phyloP scores from a whole-genome alignment of 371 early-diverging fungal genomes.

The Zopfochytrium polystomum region DNA sequence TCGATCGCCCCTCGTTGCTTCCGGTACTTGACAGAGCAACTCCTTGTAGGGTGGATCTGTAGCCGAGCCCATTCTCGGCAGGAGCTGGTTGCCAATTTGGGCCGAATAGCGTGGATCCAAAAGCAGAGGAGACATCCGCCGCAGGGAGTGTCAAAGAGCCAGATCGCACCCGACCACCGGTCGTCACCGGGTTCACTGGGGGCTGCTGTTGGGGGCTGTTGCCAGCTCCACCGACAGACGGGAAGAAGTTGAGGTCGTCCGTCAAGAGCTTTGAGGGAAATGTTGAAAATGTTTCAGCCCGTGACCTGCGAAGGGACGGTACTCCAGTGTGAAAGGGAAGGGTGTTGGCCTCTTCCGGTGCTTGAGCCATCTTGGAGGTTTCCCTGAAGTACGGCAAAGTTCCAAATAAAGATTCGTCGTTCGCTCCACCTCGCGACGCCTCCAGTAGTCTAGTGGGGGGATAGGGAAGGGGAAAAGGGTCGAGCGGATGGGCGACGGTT shows the following conservation, averaged over 20 bases:
- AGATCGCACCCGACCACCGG: constrained; percentile 46
- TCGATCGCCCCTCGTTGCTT: too few relatives aligned
- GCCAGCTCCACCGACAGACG: constrained; percentile 24
- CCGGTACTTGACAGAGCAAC: too few relatives aligned
- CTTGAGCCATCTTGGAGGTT: too few relatives aligned
- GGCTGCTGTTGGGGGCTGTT: constrained; percentile 17
- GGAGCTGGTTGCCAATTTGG: constrained; percentile 57
- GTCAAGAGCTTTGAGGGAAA: constrained; percentile 50
- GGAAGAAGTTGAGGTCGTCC: constrained; percentile 35
- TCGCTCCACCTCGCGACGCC: too few relatives aligned
- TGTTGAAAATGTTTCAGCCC: constrained; percentile 79
- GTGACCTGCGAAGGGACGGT: constrained; percentile 50
- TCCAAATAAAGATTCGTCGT: not conserved
- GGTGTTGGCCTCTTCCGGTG: not conserved
- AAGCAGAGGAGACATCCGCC: constrained; percentile 47
- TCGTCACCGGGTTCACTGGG: constrained; percentile 13
- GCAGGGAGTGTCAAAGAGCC: constrained; percentile 60
- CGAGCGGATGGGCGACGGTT: too few relatives aligned
- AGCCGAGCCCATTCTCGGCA: constrained; percentile 6
- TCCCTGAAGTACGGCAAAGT: too few relatives aligned
- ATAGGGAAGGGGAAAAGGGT: too few relatives aligned
- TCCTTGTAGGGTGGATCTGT: not conserved
- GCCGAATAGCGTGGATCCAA: constrained; percentile 64
- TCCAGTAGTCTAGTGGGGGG: too few relatives aligned
- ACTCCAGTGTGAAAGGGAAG: not conserved